Conservation (phyloP, 1,139 yeast species). For the Yamadazyma dushanensis region DNA sequence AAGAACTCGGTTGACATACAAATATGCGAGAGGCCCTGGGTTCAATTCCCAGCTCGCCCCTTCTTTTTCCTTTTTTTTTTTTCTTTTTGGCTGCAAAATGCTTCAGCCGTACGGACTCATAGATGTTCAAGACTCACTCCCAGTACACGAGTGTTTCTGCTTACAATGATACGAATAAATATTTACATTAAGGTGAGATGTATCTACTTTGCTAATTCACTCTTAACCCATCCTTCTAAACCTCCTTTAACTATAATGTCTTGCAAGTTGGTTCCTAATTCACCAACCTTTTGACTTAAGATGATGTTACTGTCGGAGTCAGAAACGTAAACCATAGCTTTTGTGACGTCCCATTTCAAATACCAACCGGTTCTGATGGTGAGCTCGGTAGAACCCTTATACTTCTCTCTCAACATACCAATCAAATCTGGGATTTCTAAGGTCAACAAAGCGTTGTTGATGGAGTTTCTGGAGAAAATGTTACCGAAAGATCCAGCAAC, state of each 20-base stretch:
- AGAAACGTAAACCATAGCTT: constrained; percentile 73
- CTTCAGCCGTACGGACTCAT: too few relatives aligned
- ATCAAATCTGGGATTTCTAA: constrained; percentile 89
- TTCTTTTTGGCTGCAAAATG: background rate
- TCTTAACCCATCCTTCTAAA: constrained; percentile 95
- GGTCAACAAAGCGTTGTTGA: constrained; percentile 91
- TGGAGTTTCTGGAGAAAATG: constrained; percentile 91
- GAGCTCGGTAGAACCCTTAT: constrained; percentile 57
- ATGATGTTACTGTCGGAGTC: constrained; percentile 68
- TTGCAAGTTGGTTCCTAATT: constrained; percentile 90
- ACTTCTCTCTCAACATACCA: constrained; percentile 69
- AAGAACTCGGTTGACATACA: constrained; percentile 5
- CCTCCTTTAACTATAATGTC: constrained; percentile 98
- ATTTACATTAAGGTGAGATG: background rate
- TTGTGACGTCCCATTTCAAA: constrained; percentile 89
- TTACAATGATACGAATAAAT: background rate
- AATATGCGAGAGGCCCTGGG: constrained; percentile 20
- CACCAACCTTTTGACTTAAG: constrained; percentile 87
- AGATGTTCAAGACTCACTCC: too few relatives aligned
- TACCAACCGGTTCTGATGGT: constrained; percentile 95
- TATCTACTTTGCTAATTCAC: constrained; percentile 49
- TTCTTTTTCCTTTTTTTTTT: background rate
- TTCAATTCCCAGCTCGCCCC: constrained; percentile 20
- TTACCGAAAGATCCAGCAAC: constrained; percentile 98
- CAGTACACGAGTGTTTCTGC: too few relatives aligned